Percentiles rank a stretch among this genome's conserved stretches.
Evolutionary conservation across 2,329 filamentous ascomycete species (phyloP).

Genomic region (Sporothrix sp.): DNA sequence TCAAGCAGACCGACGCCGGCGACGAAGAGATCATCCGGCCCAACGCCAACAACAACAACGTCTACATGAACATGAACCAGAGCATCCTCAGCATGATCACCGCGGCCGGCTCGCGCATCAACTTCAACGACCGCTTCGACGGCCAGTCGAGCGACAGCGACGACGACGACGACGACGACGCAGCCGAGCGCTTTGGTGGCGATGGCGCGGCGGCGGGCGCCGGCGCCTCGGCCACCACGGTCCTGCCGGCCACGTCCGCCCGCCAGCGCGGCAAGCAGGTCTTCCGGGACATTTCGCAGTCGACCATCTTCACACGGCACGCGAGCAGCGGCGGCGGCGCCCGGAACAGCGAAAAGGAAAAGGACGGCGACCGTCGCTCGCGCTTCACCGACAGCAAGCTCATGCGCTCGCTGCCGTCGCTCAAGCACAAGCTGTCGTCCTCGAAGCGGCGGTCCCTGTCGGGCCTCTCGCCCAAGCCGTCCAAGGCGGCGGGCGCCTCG

Average conservation of each 20-base stretch:
- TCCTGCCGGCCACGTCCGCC: background rate
- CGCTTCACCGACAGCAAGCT: slow-evolving; percentile 57
- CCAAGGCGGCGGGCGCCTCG: background rate
- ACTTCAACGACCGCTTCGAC: slow-evolving; percentile 75
- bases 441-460: slow-evolving; percentile 25
- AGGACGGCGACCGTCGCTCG: slow-evolving; percentile 36
- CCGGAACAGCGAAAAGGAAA: slow-evolving; percentile 26
- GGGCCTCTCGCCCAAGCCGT: slow-evolving; percentile 24
- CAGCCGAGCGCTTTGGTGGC: slow-evolving; percentile 26
- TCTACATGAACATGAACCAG: slow-evolving; percentile 75
- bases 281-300: slow-evolving; percentile 26
- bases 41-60: slow-evolving; percentile 35
- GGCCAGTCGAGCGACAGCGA: slow-evolving; percentile 59
- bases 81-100: slow-evolving; percentile 90
- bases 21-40: slow-evolving; percentile 38
- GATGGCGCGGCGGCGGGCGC: slow-evolving; percentile 8
- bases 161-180: slow-evolving; percentile 22
- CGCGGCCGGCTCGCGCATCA: slow-evolving; percentile 70
- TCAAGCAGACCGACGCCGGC: slow-evolving; percentile 42
- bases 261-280: slow-evolving; percentile 7
- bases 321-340: slow-evolving; percentile 7
- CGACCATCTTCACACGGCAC: slow-evolving; percentile 28
- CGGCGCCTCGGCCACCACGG: background rate
- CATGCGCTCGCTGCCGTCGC: slow-evolving; percentile 53
- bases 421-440: slow-evolving; percentile 34